Evolutionary conservation across 2,329 filamentous ascomycete genomes (phyloP).

Genomic region (Cytospora leucostoma): DNA sequence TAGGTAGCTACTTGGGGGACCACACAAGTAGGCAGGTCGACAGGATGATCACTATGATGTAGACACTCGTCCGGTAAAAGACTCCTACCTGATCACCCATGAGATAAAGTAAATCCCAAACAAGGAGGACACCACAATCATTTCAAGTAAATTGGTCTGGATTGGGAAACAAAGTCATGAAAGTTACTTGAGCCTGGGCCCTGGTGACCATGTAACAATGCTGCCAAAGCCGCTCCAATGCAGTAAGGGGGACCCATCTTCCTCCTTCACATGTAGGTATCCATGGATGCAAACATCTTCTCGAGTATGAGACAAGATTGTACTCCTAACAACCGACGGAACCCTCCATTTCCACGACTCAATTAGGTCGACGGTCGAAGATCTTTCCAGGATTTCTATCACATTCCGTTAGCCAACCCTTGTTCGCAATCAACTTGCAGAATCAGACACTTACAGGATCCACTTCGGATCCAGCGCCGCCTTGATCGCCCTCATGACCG

Average conservation of each 20-base stretch:
- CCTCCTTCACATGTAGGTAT: neutral
- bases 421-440: slow-evolving; percentile 4
- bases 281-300: neutral
- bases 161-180: neutral
- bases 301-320: neutral
- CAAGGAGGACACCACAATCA: no score
- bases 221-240: neutral
- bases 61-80: no score
- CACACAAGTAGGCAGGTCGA: no score
- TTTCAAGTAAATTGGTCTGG: no score
- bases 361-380: slow-evolving; percentile 60
- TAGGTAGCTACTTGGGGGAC: no score
- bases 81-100: no score
- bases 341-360: neutral
- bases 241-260: neutral
- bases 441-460: slow-evolving; percentile 59
- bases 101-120: no score
- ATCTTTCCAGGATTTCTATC: slow-evolving; percentile 80
- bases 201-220: slow-evolving; percentile 3
- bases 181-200: neutral
- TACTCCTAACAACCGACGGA: no score
- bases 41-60: no score
- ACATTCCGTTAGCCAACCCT: slow-evolving; percentile 5
- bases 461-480: slow-evolving; percentile 79
- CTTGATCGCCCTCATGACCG: slow-evolving; percentile 84